Conservation (phyloP, 495 filamentous ascomycete species). For the Hyaloscypha finlandica region DNA sequence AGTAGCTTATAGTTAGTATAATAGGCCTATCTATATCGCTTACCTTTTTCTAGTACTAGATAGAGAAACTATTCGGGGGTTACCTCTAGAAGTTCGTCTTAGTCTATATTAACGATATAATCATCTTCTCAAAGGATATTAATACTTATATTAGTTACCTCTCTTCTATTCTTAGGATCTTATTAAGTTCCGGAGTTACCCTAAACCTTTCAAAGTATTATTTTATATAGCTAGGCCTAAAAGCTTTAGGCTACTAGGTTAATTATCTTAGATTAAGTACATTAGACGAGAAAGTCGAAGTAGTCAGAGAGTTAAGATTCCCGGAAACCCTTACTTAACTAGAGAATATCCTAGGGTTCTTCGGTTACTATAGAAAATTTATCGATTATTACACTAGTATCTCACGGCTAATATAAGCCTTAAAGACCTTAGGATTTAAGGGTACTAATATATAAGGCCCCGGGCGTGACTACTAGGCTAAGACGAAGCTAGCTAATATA, state of each 20-base stretch:
- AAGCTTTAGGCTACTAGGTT: slow-evolving; percentile 16
- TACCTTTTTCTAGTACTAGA: slow-evolving; percentile 25
- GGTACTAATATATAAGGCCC: neutral
- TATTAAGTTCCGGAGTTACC: slow-evolving; percentile 3
- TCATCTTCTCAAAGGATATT: slow-evolving; percentile 22
- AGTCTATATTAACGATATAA: slow-evolving; percentile 7
- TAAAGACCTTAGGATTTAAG: slow-evolving; percentile 9
- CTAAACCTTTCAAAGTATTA: slow-evolving; percentile 22
- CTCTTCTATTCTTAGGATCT: neutral
- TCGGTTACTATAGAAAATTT: slow-evolving; percentile 20
- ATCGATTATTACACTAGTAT: slow-evolving; percentile 4
- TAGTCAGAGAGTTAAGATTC: neutral
- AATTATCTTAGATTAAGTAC: slow-evolving; percentile 14
- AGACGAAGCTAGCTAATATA: no score
- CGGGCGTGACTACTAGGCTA: no score
- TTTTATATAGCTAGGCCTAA: slow-evolving; percentile 17
- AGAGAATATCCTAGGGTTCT: slow-evolving; percentile 7
- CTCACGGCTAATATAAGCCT: neutral
- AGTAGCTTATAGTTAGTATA: slow-evolving; percentile 23
- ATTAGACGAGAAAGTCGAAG: slow-evolving; percentile 14
- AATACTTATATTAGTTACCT: slow-evolving; percentile 8
- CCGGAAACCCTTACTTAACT: slow-evolving; percentile 6
- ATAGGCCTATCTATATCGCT: slow-evolving; percentile 23
- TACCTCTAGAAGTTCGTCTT: neutral
- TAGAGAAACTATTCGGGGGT: slow-evolving; percentile 11